Evolutionary conservation across 1,284 basidiomycete genomes (phyloP).

Genomic region (Crucibulum parvulum): DNA sequence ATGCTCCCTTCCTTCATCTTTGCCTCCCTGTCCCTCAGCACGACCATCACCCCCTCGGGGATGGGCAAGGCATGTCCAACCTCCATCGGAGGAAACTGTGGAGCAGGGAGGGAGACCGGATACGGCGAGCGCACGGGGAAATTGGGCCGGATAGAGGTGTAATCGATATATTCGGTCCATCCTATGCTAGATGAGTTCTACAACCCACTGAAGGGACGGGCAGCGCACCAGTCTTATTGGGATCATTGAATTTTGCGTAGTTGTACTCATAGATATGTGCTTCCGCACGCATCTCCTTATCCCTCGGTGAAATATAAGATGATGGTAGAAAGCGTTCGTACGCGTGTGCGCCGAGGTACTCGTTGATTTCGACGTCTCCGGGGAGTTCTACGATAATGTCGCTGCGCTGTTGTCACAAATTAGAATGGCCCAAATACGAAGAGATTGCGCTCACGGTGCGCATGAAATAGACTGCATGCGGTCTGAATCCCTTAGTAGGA

Average conservation of each 20-base stretch:
- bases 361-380: conserved; percentile 30
- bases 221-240: conserved; percentile 29
- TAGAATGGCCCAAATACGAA: not conserved
- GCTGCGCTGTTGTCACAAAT: conserved; percentile 22
- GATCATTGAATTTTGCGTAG: conserved; percentile 32
- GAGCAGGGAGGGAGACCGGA: conserved; percentile 26
- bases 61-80: conserved; percentile 24
- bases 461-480: conserved; percentile 33
- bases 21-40: too few species aligned
- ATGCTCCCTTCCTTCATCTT: too few species aligned
- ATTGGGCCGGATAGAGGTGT: conserved; percentile 19
- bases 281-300: conserved; percentile 7
- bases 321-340: conserved; percentile 26
- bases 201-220: not conserved
- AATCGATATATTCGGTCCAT: conserved; percentile 30
- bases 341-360: conserved; percentile 36
- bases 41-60: not conserved
- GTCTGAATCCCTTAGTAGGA: conserved; percentile 21
- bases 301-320: conserved; percentile 8
- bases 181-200: conserved; percentile 14
- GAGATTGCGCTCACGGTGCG: conserved; percentile 26
- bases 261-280: conserved; percentile 45
- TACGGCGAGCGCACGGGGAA: conserved; percentile 32
- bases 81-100: conserved; percentile 18
- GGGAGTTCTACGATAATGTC: conserved; percentile 45